phyloP scores from a whole-genome alignment of 2,329 filamentous ascomycete genomes.

The Aspergillus fijiensis region DNA sequence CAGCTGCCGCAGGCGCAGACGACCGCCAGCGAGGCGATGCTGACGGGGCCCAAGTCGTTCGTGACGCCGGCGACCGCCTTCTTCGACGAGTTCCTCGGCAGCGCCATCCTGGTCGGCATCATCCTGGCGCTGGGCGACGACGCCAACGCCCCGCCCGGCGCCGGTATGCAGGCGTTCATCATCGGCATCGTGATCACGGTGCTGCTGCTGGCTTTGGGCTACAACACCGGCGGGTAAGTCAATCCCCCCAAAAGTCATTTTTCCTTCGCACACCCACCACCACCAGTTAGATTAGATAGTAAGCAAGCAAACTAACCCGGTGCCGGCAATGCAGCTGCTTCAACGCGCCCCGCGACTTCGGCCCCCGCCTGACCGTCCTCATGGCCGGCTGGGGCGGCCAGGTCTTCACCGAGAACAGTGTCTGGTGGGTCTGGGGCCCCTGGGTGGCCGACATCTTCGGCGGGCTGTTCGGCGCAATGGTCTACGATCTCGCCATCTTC shows the following conservation, averaged over 20 bases:
- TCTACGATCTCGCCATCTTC: constrained; percentile 41
- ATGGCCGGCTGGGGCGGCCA: constrained; percentile 34
- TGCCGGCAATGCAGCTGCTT: constrained; percentile 23
- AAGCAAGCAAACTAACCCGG: too few species aligned
- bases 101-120: constrained; percentile 31
- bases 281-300: too few species aligned
- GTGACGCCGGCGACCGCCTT: constrained; percentile 33
- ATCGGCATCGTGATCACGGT: constrained; percentile 18
- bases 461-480: constrained; percentile 29
- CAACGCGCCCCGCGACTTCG: constrained; percentile 40
- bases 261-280: too few species aligned
- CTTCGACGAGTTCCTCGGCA: constrained; percentile 39
- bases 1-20: constrained; percentile 21
- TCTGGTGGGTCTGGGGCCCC: constrained; percentile 39
- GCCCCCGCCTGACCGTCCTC: constrained; percentile 32
- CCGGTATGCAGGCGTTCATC: constrained; percentile 41
- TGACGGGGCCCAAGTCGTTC: constrained; percentile 28
- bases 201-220: constrained; percentile 26
- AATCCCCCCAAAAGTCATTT: too few species aligned
- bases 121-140: constrained; percentile 44
- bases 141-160: constrained; percentile 46
- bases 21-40: constrained; percentile 24
- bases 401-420: constrained; percentile 25
- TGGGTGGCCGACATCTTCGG: constrained; percentile 38
- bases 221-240: constrained; percentile 37